Base-by-base conservation (phyloP, 257 asterid species). In the Solanum medicagineum region DNA sequence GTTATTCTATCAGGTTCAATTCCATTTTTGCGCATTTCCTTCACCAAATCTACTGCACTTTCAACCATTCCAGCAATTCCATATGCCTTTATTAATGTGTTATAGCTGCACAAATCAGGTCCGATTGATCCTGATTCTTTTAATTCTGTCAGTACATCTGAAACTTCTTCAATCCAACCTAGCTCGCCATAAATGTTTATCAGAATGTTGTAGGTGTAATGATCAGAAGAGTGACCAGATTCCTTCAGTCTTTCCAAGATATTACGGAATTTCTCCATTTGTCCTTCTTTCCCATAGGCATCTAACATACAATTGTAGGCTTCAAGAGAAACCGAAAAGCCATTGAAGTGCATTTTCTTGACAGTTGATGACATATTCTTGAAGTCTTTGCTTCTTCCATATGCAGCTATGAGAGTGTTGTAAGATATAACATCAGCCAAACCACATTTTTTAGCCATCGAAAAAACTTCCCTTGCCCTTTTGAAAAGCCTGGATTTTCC, bases 11-110 rank as follows among this genome's bases (percentile, higher is more conserved):
- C 97, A 1, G 99, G 98, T 83, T 92, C 91, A 57, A 94, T 88
- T 81, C 97, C 94, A 22, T 89, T 93, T 77, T 85, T 85, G 86
- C 99, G 91, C 98, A 95, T 95, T 84, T 95, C 98, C 92, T 90
- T 94, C 42, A 95, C 92, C 93, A 94, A 87, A 86, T 57, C 92
- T 10, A 93, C 96, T 5, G 98, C 97, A 32, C 93, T 93, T 84
- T 94, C 97, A 84, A 94, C 94, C 96, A 92, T 91, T 44, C 99
- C 98, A 9, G 98, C 98, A 77, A 95, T 88, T 79, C 99, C 98
- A 70, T 95, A 95, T 51, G 99, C 97, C 91, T 95, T 95, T 86
- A 95, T 93, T 89, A 95, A 86, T 19, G 98, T 92, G 89, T 95
- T 95, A 56, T 94, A 95, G 90, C 98, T 91, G 90, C 96, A 95